Evolutionary conservation across 129 eudicot species (phyloP).

Genomic region (Saussurea involucrata): DNA sequence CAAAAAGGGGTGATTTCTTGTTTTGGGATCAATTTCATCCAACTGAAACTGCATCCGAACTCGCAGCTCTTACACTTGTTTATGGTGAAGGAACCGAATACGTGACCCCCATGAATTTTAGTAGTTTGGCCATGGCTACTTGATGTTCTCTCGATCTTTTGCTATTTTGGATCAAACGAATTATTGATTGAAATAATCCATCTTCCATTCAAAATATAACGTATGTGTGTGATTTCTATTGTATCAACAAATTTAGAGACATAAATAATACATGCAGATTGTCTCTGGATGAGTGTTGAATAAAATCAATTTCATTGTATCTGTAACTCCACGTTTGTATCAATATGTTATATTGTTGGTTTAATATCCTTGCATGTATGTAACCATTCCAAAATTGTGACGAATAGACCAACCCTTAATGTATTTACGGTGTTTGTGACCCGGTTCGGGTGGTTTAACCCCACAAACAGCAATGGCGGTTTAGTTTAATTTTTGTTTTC

Average conservation of each 20-base stretch:
- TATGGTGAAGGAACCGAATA: conserved; percentile 35
- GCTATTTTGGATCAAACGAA: background rate
- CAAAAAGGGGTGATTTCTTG: conserved; percentile 34
- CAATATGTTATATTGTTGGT: too few species aligned
- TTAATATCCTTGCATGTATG: too few species aligned
- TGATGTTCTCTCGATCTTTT: background rate
- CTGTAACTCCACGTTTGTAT: background rate
- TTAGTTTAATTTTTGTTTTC: too few species aligned
- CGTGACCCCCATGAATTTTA: conserved; percentile 47
- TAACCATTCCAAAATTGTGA: too few species aligned
- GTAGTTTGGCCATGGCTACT: conserved; percentile 35
- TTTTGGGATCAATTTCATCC: conserved; percentile 66
- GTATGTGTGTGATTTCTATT: conserved; percentile 2
- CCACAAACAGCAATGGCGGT: too few species aligned
- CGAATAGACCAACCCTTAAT: too few species aligned
- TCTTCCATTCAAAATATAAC: background rate
- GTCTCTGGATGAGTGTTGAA: background rate
- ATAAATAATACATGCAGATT: conserved; percentile 5
- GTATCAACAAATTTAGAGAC: background rate
- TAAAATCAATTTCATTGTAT: background rate
- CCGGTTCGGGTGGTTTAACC: too few species aligned
- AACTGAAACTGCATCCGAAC: conserved; percentile 40
- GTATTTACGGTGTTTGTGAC: too few species aligned
- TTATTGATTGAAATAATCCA: background rate
- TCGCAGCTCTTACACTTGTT: conserved; percentile 38